phyloP scores from a whole-genome alignment of 2,329 filamentous ascomycete genomes.

The Fusarium pseudocircinatum region DNA sequence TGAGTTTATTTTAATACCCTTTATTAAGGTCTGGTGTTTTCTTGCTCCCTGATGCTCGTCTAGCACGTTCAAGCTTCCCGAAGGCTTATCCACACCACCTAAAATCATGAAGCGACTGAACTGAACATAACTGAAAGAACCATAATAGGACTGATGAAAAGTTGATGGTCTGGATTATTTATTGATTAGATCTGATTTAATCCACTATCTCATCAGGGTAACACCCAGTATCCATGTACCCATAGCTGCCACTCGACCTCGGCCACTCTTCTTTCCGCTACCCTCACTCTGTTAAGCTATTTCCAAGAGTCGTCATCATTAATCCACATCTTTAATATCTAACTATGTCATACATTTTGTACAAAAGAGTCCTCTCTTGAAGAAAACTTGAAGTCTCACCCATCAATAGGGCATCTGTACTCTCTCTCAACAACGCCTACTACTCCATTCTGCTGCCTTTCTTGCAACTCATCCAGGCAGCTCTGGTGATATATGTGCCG shows the following conservation, averaged over 20 bases:
- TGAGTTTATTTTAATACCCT: too few species aligned
- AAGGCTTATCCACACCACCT: constrained; percentile 17
- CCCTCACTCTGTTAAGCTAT: not conserved
- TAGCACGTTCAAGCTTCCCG: not conserved
- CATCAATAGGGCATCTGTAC: constrained; percentile 68
- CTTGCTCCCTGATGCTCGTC: not conserved
- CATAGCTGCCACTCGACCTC: not conserved
- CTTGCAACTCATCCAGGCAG: constrained; percentile 73
- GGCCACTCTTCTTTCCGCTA: not conserved
- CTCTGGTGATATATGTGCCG: constrained; percentile 75
- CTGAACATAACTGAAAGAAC: not conserved
- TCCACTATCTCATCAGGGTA: not conserved
- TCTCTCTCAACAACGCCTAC: constrained; percentile 58
- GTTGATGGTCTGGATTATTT: not conserved
- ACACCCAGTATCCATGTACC: not conserved
- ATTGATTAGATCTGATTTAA: not conserved
- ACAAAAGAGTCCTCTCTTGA: constrained; percentile 27
- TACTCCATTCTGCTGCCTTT: constrained; percentile 60
- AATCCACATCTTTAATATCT: constrained; percentile 37
- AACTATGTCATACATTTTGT: constrained; percentile 37
- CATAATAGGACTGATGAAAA: not conserved
- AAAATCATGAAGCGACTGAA: not conserved
- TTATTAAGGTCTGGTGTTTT: too few species aligned
- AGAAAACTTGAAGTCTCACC: constrained; percentile 46
- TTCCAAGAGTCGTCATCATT: constrained; percentile 39